Conservation (phyloP, 2,329 filamentous ascomycete species). For the Penicillium sumatraense region DNA sequence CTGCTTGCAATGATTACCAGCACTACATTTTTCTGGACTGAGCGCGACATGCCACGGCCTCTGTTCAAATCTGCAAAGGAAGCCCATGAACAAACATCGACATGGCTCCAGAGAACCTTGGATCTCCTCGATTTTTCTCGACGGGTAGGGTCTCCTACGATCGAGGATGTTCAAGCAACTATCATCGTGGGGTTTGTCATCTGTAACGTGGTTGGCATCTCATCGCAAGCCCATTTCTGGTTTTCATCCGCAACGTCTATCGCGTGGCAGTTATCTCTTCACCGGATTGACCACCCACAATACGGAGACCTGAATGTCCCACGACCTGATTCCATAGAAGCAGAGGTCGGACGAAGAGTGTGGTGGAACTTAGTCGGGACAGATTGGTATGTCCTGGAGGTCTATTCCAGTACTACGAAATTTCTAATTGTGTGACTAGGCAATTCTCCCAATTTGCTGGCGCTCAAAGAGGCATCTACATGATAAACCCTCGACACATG, state of each 20-base stretch:
- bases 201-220: slow-evolving; percentile 40
- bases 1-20: slow-evolving; percentile 39
- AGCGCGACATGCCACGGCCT: slow-evolving; percentile 14
- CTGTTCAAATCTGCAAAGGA: slow-evolving; percentile 25
- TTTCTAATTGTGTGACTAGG: slow-evolving; percentile 5
- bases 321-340: slow-evolving; percentile 29
- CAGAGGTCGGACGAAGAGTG: slow-evolving; percentile 43
- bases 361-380: slow-evolving; percentile 48
- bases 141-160: slow-evolving; percentile 22
- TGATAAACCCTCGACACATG: slow-evolving; percentile 44
- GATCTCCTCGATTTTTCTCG: slow-evolving; percentile 41
- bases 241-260: slow-evolving; percentile 36
- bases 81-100: slow-evolving; percentile 31
- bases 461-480: slow-evolving; percentile 42
- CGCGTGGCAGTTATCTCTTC: slow-evolving; percentile 21
- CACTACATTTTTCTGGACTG: slow-evolving; percentile 37
- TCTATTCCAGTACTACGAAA: neutral
- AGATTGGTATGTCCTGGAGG: slow-evolving; percentile 36
- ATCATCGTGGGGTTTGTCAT: slow-evolving; percentile 41
- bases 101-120: slow-evolving; percentile 37
- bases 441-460: slow-evolving; percentile 41
- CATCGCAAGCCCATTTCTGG: slow-evolving; percentile 37
- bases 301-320: slow-evolving; percentile 17
- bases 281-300: slow-evolving; percentile 24
- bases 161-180: slow-evolving; percentile 44